Percentiles rank a stretch among this genome's conserved stretches.
Evolutionary conservation across 345 rosid genomes (phyloP).

Genomic region (Gossypioides kirkii): DNA sequence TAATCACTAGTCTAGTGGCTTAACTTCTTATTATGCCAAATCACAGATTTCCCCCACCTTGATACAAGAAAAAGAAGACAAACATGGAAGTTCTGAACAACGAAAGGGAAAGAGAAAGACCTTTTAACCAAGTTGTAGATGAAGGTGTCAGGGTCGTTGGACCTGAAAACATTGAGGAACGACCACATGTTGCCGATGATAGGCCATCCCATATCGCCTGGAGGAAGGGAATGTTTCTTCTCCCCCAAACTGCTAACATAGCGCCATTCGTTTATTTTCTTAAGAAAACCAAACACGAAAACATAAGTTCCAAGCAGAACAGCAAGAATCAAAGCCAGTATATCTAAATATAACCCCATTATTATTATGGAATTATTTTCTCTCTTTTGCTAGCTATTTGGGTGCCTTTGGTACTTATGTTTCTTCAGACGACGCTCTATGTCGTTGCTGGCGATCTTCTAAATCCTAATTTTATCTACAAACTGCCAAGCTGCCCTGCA

Average conservation of each 20-base stretch:
- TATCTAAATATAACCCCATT: conserved; percentile 12
- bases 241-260: conserved; percentile 28
- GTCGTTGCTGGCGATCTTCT: background rate
- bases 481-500: background rate
- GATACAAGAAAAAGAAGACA: too few relatives aligned
- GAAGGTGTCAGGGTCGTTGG: conserved; percentile 20
- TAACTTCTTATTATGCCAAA: too few relatives aligned
- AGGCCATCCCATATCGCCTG: conserved; percentile 24
- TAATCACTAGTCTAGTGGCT: too few relatives aligned
- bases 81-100: background rate
- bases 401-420: background rate
- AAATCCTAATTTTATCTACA: background rate
- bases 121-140: conserved; percentile 3
- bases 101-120: background rate
- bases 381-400: background rate
- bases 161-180: conserved; percentile 41
- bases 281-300: conserved; percentile 16
- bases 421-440: background rate
- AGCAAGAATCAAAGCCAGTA: conserved; percentile 12
- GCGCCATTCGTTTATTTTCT: conserved; percentile 11
- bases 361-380: background rate
- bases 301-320: conserved; percentile 9
- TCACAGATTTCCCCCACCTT: too few relatives aligned
- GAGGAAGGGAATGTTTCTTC: conserved; percentile 25
- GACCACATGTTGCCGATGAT: conserved; percentile 32